These are phyloP conservation scores for Capsicum chinense DNA, from an alignment of 257 asterid genomes.

Conservation along the genomic window DNA sequence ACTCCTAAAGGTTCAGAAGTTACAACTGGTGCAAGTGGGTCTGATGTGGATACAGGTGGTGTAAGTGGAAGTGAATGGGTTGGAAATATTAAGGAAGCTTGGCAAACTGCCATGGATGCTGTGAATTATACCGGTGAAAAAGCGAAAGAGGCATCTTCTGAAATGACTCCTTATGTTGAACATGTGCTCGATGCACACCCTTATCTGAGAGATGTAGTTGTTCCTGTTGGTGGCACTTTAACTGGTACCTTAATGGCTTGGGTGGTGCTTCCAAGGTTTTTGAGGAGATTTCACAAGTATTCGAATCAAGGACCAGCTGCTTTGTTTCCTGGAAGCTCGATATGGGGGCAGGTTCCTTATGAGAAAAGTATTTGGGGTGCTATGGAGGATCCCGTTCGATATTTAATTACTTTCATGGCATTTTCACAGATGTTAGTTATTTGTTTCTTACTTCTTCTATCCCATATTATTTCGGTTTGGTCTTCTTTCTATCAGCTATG, in stretches of 20 bases:
- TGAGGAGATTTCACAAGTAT: conserved; percentile 71
- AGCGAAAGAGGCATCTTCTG: conserved; percentile 61
- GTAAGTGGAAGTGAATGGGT: conserved; percentile 63
- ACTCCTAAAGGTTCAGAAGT: conserved; percentile 37
- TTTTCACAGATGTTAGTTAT: conserved; percentile 75
- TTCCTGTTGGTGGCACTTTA: conserved; percentile 77
- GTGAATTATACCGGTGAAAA: conserved; percentile 59
- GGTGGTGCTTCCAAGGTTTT: conserved; percentile 76
- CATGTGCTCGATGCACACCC: conserved; percentile 74
- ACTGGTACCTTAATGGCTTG: conserved; percentile 74
- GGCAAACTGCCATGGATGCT: conserved; percentile 60
- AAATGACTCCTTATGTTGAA: conserved; percentile 64
- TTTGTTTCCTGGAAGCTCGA: conserved; percentile 56
- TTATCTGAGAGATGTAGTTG: conserved; percentile 81
- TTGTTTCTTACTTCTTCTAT: conserved; percentile 23
- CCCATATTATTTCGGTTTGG: conserved; percentile 23
- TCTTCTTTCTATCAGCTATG: neutral
- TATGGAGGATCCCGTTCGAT: conserved; percentile 80
- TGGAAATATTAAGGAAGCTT: conserved; percentile 57
- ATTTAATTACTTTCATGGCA: conserved; percentile 72
- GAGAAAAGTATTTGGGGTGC: conserved; percentile 95
- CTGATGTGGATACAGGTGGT: conserved; percentile 43
- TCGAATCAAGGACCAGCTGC: conserved; percentile 70
- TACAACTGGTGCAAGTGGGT: conserved; percentile 41
- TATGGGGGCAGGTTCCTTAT: conserved; percentile 81